A percentile compares a stretch with the other conserved stretches of the same genome.
phyloP scores from a whole-genome alignment of 176 grass and related monocot species.

The Cymbopogon citratus region DNA sequence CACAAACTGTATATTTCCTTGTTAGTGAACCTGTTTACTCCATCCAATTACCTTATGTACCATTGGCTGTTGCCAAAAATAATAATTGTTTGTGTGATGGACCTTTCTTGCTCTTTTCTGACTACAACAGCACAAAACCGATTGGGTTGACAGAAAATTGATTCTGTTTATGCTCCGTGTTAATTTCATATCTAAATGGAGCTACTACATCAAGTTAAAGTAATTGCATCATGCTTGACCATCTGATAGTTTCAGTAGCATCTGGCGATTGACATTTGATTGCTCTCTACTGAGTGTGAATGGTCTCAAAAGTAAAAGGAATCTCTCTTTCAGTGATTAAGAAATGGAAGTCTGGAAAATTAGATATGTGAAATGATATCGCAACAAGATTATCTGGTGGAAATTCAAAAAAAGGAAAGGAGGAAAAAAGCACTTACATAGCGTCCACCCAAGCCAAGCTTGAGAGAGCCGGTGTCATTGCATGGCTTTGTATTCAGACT shows the following conservation, averaged over 20 bases:
- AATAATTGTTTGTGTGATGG: neutral
- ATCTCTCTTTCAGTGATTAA: neutral
- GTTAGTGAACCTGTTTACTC: neutral
- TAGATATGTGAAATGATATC: constrained; percentile 1
- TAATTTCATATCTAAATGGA: constrained; percentile 9
- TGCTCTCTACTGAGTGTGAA: neutral
- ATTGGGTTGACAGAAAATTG: neutral
- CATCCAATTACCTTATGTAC: neutral
- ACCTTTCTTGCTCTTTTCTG: constrained; percentile 3
- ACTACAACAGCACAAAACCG: neutral
- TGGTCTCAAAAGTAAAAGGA: neutral
- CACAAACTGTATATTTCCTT: neutral
- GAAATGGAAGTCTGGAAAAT: neutral
- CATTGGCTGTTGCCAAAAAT: neutral
- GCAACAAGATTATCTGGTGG: neutral
- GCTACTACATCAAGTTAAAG: neutral
- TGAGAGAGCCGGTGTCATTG: constrained; percentile 65
- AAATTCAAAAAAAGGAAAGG: neutral
- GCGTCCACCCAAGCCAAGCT: constrained; percentile 51
- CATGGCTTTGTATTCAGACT: constrained; percentile 81
- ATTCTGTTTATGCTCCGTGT: neutral
- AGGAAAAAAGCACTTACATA: constrained; percentile 62
- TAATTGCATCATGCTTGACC: neutral
- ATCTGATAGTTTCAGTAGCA: constrained; percentile 15
- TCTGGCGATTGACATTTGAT: neutral